Percentiles rank a stretch among this genome's conserved stretches.
These are phyloP conservation scores for Mallotus repandus DNA, from an alignment of 441 rosid species.

Conservation along the genomic window DNA sequence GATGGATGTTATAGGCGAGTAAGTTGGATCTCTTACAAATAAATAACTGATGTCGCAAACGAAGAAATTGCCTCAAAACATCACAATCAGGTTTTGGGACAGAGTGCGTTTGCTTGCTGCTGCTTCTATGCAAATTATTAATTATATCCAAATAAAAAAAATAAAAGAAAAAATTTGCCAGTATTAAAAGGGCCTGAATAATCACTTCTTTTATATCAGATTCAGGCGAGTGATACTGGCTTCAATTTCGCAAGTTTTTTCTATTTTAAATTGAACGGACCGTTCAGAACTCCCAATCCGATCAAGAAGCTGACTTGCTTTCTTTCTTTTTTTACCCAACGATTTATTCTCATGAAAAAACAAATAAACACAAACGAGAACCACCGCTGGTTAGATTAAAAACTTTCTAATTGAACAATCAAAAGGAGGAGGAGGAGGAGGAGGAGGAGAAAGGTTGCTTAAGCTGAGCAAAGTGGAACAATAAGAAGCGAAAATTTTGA, in stretches of 20 bases:
- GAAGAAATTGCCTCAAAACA: constrained; percentile 74
- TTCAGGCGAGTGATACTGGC: constrained; percentile 66
- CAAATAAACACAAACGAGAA: too few species aligned
- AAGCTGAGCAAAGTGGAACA: neutral
- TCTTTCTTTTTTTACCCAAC: neutral
- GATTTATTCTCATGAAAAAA: too few species aligned
- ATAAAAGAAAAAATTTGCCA: constrained; percentile 33
- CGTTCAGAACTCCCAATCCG: constrained; percentile 31
- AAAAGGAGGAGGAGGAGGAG: too few species aligned
- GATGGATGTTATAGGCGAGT: constrained; percentile 34
- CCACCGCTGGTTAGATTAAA: too few species aligned
- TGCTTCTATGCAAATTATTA: too few species aligned
- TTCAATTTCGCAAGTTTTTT: constrained; percentile 42
- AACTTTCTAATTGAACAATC: too few species aligned
- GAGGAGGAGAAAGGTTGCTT: too few species aligned
- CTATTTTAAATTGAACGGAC: constrained; percentile 29
- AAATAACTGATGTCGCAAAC: constrained; percentile 45
- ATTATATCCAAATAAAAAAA: neutral
- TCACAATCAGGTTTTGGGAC: constrained; percentile 42
- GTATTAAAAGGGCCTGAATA: constrained; percentile 59
- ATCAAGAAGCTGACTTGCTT: constrained; percentile 73
- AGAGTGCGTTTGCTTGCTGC: constrained; percentile 64
- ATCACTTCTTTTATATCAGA: constrained; percentile 24
- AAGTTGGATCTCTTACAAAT: constrained; percentile 19
- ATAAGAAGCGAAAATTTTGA: neutral